phyloP scores from a whole-genome alignment of 805 yeast species.

The Pichia exigua region DNA sequence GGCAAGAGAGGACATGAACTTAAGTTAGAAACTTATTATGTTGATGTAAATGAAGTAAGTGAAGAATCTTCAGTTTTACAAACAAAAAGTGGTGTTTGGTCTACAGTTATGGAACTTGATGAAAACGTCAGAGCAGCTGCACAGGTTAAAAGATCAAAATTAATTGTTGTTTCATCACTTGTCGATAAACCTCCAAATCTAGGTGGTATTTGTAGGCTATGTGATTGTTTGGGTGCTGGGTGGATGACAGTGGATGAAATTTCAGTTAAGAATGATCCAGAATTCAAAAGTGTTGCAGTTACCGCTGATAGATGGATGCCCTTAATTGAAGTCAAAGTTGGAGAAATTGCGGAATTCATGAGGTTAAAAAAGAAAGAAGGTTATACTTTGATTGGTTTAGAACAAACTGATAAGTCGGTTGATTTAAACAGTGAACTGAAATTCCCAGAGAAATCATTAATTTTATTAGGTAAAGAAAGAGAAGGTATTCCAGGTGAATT shows the following conservation, averaged over 20 bases:
- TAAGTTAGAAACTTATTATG: slow-evolving; percentile 16
- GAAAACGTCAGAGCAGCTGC: slow-evolving; percentile 36
- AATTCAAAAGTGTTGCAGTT: slow-evolving; percentile 82
- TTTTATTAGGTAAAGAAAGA: slow-evolving; percentile 77
- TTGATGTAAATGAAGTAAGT: slow-evolving; percentile 10
- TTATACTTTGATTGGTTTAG: slow-evolving; percentile 80
- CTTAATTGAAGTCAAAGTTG: slow-evolving; percentile 63
- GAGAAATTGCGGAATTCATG: slow-evolving; percentile 49
- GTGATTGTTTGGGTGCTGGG: slow-evolving; percentile 90
- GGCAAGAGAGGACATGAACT: slow-evolving; percentile 17
- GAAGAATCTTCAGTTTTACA: slow-evolving; percentile 48
- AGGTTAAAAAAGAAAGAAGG: slow-evolving; percentile 59
- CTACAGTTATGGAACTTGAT: slow-evolving; percentile 47
- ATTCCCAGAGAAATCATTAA: slow-evolving; percentile 74
- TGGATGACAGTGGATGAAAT: slow-evolving; percentile 69
- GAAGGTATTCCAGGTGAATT: slow-evolving; percentile 89
- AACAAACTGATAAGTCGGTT: slow-evolving; percentile 87
- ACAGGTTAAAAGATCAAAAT: slow-evolving; percentile 59
- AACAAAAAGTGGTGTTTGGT: slow-evolving; percentile 89
- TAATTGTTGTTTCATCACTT: slow-evolving; percentile 83
- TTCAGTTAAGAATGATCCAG: slow-evolving; percentile 51
- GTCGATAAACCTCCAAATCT: slow-evolving; percentile 90
- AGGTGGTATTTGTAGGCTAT: slow-evolving; percentile 88
- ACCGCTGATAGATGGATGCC: slow-evolving; percentile 98
- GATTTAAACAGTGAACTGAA: slow-evolving; percentile 52